Evolutionary conservation across 176 grass and related monocot species (phyloP).

Genomic region (Bonia amplexicaulis): DNA sequence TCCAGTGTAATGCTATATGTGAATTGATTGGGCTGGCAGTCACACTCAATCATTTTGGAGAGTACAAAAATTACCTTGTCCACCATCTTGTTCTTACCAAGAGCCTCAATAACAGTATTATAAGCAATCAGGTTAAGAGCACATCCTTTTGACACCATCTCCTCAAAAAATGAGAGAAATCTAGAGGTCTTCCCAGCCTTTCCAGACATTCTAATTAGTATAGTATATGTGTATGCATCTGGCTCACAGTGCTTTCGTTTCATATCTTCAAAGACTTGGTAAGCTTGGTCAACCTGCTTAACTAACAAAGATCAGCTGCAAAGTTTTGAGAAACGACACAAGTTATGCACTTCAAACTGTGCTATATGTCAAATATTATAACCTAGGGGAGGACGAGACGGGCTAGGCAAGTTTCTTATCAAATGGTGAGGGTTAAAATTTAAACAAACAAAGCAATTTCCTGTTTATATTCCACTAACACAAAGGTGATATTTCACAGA

Average conservation of each 20-base stretch:
- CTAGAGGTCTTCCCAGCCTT: slow-evolving; percentile 54
- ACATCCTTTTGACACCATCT: slow-evolving; percentile 77
- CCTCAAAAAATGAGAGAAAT: slow-evolving; percentile 67
- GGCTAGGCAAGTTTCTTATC: background rate
- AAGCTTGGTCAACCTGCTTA: slow-evolving; percentile 72
- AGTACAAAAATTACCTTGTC: slow-evolving; percentile 77
- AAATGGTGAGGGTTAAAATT: background rate
- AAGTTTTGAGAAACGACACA: background rate
- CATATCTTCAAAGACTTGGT: slow-evolving; percentile 95
- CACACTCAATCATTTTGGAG: slow-evolving; percentile 78
- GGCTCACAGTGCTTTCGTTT: slow-evolving; percentile 69
- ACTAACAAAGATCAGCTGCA: slow-evolving; percentile 22
- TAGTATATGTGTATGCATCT: slow-evolving; percentile 89
- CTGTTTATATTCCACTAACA: background rate
- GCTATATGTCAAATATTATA: background rate
- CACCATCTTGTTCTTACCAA: slow-evolving; percentile 82
- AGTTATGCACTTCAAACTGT: background rate
- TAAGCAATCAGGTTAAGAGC: slow-evolving; percentile 65
- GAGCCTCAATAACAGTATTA: slow-evolving; percentile 89
- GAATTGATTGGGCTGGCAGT: slow-evolving; percentile 71
- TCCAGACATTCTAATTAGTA: slow-evolving; percentile 93
- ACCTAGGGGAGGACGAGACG: background rate
- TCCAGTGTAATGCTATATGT: slow-evolving; percentile 71
- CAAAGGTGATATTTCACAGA: background rate
- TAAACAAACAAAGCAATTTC: background rate